phyloP scores from a whole-genome alignment of 1,284 basidiomycete species.

The Pyrrhoderma lamaoense region DNA sequence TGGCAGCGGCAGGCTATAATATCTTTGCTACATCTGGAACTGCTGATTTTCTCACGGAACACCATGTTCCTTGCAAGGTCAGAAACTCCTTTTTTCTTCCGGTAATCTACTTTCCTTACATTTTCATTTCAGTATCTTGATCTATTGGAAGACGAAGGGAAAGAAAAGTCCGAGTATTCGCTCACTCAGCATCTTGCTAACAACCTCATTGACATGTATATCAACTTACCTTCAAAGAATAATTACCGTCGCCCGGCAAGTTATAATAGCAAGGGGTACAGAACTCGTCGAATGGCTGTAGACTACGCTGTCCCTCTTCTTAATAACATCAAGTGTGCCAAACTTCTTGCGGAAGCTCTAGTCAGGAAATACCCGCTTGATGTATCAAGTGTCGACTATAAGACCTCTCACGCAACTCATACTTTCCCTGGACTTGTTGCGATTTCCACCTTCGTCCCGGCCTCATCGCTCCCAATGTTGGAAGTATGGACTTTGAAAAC shows the following conservation, averaged over 20 bases:
- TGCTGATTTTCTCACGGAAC: conserved; percentile 89
- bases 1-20: conserved; percentile 91
- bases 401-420: conserved; percentile 89
- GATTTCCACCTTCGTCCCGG: conserved; percentile 83
- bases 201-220: conserved; percentile 97
- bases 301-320: conserved; percentile 97
- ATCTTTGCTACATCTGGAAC: conserved; percentile 97
- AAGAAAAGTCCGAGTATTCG: conserved; percentile 94
- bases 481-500: conserved; percentile 58
- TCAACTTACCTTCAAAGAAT: conserved; percentile 98
- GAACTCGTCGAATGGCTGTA: conserved; percentile 97
- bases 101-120: conserved; percentile 45
- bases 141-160: conserved; percentile 89
- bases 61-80: conserved; percentile 64
- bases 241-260: conserved; percentile 95
- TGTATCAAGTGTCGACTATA: conserved; percentile 88
- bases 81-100: conserved; percentile 16
- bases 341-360: conserved; percentile 92
- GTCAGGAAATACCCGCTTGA: conserved; percentile 84
- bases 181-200: conserved; percentile 92
- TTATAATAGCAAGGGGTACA: conserved; percentile 96
- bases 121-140: conserved; percentile 70
- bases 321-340: conserved; percentile 99
- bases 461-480: conserved; percentile 39
- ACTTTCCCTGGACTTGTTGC: conserved; percentile 92